Conservation (phyloP, 495 filamentous ascomycete species). For the Aspergillus ostianus region DNA sequence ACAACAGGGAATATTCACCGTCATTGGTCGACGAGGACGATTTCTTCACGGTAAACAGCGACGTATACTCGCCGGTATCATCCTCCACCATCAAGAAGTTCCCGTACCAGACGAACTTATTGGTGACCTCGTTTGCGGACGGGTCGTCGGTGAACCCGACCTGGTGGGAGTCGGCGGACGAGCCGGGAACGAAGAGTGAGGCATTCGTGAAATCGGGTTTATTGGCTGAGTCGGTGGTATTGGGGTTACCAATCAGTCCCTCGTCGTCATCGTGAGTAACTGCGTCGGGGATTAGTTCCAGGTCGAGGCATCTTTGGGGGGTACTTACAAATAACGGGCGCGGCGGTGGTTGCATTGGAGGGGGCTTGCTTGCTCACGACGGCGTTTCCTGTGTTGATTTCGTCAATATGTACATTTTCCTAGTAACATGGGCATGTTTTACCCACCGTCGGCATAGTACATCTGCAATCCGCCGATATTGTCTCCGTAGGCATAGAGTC, state of each 20-base stretch:
- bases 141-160: constrained; percentile 10
- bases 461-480: constrained; percentile 33
- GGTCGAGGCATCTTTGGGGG: neutral
- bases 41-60: constrained; percentile 31
- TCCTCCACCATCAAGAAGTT: constrained; percentile 27
- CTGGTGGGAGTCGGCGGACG: constrained; percentile 9
- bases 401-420: neutral
- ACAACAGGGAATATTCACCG: constrained; percentile 28
- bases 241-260: constrained; percentile 24
- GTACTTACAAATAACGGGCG: constrained; percentile 11
- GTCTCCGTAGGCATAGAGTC: constrained; percentile 35
- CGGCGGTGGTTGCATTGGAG: constrained; percentile 12
- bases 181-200: constrained; percentile 25
- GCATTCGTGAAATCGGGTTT: constrained; percentile 19
- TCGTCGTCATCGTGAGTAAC: constrained; percentile 2
- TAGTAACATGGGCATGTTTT: neutral
- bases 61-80: constrained; percentile 24
- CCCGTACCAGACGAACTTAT: constrained; percentile 36
- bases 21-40: constrained; percentile 16
- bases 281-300: constrained; percentile 2
- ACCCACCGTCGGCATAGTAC: constrained; percentile 34
- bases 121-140: constrained; percentile 16
- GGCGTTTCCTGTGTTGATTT: constrained; percentile 8
- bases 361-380: constrained; percentile 8
- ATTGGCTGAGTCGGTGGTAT: constrained; percentile 15